Base-by-base conservation (phyloP, 768 basidiomycete species). In the Lactifluus volemus region DNA sequence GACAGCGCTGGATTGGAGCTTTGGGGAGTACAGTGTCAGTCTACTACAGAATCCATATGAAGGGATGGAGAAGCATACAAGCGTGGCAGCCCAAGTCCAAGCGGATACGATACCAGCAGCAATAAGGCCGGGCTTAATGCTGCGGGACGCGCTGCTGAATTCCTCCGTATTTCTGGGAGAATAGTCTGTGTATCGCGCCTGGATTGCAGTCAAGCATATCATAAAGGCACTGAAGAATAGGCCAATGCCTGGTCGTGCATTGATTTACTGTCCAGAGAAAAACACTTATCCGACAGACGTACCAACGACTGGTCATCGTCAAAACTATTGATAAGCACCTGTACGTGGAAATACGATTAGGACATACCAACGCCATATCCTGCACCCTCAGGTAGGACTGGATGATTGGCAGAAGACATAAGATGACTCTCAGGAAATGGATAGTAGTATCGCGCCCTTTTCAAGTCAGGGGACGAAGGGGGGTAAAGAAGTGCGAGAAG, bases 71-170 rank as follows among this genome's bases (percentile, higher is more conserved):
- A 48, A 47, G 41, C 70, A 19, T 59, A 85, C 86, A 60, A 89
- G 72, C 0, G 88, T 90, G 19, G 88, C 89, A 3, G 87, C 88
- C 80, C 86, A 89, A n/a, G 91, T 93, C 92, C 92, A 95, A 0
- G 93, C 92, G 19, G 85, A 88, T 21, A 96, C 92, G 61, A 97
- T 95, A 1, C 94, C 94, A 32, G 90, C 84, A 0, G 93, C 92
- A 60, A 97, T 94, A 49, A 98, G 77, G 12, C 94, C 94, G 8
- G 95, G 92, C 66, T 94, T 94, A 57, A 96, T 81, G 58, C 85
- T 86, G 36, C 90, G 79, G 1, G 88, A 90, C 8, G 90, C 89
- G 63, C 84, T 87, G 55, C 83, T 86, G 67, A 92, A 92, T 69
- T 92, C 89, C 71, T 94, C 92, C 0, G 91, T 84, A 62, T 80